phyloP scores from a whole-genome alignment of 164 flowering plant genomes.

The Houttuynia cordata region DNA sequence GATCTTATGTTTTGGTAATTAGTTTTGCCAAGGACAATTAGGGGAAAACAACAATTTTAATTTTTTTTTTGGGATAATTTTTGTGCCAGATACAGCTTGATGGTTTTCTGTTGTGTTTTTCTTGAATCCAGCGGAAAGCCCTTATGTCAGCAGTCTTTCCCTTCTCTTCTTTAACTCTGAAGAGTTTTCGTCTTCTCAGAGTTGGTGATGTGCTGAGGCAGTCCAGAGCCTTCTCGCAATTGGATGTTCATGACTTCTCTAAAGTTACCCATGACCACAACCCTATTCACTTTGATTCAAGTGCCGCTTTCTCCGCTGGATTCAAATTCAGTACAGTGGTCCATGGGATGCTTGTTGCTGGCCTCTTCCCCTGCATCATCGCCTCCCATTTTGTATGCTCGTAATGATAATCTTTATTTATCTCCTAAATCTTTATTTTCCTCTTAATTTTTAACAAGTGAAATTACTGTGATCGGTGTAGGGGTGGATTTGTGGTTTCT shows the following conservation, averaged over 20 bases:
- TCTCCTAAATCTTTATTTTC: not conserved
- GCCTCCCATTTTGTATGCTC: constrained; percentile 63
- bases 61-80: too few species aligned
- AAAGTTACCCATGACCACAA: constrained; percentile 51
- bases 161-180: constrained; percentile 16
- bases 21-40: too few species aligned
- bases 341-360: constrained; percentile 84
- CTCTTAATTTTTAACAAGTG: not conserved
- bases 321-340: constrained; percentile 43
- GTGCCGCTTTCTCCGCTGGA: constrained; percentile 43
- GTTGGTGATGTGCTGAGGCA: constrained; percentile 43
- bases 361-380: constrained; percentile 64
- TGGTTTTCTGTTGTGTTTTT: too few species aligned
- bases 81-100: too few species aligned
- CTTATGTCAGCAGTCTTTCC: not conserved
- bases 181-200: constrained; percentile 22
- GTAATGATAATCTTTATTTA: not conserved
- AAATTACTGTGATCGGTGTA: too few species aligned
- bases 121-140: not conserved
- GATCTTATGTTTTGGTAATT: too few species aligned
- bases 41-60: too few species aligned
- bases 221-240: constrained; percentile 29
- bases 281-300: constrained; percentile 57
- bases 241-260: constrained; percentile 46
- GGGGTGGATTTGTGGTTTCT: too few species aligned